Evolutionary conservation across 495 filamentous ascomycete genomes (phyloP), one percentile per base, ranked within the genome.

Genomic region (Pseudoneurospora amorphoporcata): DNA sequence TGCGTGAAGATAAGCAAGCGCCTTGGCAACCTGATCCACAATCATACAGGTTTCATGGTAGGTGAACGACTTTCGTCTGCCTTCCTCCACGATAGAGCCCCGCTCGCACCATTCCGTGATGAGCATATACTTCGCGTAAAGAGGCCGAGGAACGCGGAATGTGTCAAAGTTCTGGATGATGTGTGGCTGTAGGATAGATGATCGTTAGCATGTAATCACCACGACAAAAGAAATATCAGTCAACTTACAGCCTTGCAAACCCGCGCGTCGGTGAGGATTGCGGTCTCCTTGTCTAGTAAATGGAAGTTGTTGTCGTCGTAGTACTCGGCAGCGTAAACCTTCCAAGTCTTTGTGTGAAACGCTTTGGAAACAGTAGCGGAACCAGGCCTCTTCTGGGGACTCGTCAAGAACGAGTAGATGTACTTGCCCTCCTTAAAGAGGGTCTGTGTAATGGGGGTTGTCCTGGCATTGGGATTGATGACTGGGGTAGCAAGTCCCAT

Each of bases 211-310:
- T n/a, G 16, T 53, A 3, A 29, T 0, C 45, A 10, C 4, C 19
- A 53, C n/a, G 19, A 53, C 4, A 3, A 19, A 9, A 12, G 2
- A n/a, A 12, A 23, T 0, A 23, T 0, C 29, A 29, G 7, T 9
- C 0, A 23, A 5, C 19, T 29, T 53, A 53, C 45, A 23, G 45
- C 19, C 0, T 53, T 19, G n/a, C n/a, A n/a, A n/a, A n/a, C n/a
- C n/a, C n/a, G n/a, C n/a, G 0, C 5, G 8, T 3, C n/a, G n/a
- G 0, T 53, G 3, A 29, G 3, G 4, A 29, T 53, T 9, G 0
- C 12, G 9, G 39, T 12, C 39, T 40, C 39, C 8, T 40, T 12
- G 8, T 0, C 8, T 8, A 53, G n/a, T 1, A 53, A 23, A 23
- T 0, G n/a, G 0, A 0, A 10, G 3, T 53, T 23, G 9, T 3